Conservation (phyloP, 192 early-diverging fungal genomes). For the Thoreauomyces humboldtii region DNA sequence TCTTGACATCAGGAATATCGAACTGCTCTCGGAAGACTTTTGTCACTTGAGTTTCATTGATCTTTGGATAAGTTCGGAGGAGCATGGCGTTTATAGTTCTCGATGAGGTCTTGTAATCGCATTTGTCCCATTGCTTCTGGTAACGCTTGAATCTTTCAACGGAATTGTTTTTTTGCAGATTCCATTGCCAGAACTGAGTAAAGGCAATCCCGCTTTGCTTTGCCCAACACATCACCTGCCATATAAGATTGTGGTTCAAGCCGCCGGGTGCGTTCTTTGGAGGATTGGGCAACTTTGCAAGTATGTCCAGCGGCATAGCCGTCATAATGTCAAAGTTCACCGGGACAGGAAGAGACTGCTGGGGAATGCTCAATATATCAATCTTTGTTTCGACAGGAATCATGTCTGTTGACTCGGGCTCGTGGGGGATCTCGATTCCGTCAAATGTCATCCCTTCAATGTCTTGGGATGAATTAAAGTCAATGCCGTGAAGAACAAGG, state of each 20-base stretch:
- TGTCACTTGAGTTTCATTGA: background rate
- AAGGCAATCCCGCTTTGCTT: constrained; percentile 6
- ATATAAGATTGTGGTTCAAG: constrained; percentile 3
- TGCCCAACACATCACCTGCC: constrained; percentile 8
- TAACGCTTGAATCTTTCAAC: background rate
- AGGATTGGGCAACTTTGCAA: constrained; percentile 15
- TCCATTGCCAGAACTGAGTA: constrained; percentile 5
- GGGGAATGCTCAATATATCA: constrained; percentile 13
- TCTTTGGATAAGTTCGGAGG: background rate
- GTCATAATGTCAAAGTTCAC: constrained; percentile 7
- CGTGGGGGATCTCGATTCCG: background rate
- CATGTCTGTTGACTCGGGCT: background rate
- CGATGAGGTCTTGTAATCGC: background rate
- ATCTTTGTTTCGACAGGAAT: background rate
- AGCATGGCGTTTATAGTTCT: background rate
- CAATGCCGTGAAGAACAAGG: constrained; percentile 18
- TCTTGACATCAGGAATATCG: background rate
- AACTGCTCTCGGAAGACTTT: background rate
- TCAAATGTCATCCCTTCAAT: constrained; percentile 13
- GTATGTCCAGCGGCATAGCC: constrained; percentile 12
- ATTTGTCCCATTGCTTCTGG: background rate
- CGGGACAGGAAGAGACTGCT: background rate
- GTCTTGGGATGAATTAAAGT: too few species aligned
- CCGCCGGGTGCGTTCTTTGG: background rate
- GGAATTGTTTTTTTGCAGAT: background rate